phyloP scores from a whole-genome alignment of 768 basidiomycete genomes.

The Amanita pseudoporphyria region DNA sequence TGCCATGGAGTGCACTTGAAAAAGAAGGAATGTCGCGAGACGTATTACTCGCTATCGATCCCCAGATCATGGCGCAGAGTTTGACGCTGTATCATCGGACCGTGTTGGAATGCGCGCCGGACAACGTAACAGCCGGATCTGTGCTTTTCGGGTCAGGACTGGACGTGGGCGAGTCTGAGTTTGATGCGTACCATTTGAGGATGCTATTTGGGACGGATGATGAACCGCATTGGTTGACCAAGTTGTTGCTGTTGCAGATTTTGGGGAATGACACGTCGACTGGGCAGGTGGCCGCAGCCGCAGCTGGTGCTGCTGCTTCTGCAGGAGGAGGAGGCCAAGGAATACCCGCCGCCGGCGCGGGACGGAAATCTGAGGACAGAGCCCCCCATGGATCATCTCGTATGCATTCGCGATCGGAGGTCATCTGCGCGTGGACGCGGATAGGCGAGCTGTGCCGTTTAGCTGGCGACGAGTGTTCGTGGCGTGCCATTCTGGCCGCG shows the following conservation, averaged over 20 bases:
- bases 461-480: conserved; percentile 73
- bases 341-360: conserved; percentile 18
- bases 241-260: conserved; percentile 59
- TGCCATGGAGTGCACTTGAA: conserved; percentile 44
- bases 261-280: conserved; percentile 48
- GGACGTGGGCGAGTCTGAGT: conserved; percentile 7
- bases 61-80: conserved; percentile 50
- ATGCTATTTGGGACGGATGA: conserved; percentile 61
- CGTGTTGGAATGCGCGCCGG: conserved; percentile 40
- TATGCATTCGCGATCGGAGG: conserved; percentile 63
- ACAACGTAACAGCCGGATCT: conserved; percentile 40
- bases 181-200: conserved; percentile 11
- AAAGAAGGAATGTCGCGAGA: conserved; percentile 63
- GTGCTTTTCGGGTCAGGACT: conserved; percentile 19
- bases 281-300: conserved; percentile 9
- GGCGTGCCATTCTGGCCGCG: conserved; percentile 64
- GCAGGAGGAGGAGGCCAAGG: conserved; percentile 4
- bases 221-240: conserved; percentile 76
- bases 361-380: conserved; percentile 25
- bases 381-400: conserved; percentile 35
- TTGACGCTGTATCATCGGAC: conserved; percentile 52
- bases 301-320: neutral
- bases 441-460: conserved; percentile 64
- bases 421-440: conserved; percentile 63
- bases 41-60: conserved; percentile 54